phyloP scores from a whole-genome alignment of 305 asterid species.

The Euphrasia arctica region DNA sequence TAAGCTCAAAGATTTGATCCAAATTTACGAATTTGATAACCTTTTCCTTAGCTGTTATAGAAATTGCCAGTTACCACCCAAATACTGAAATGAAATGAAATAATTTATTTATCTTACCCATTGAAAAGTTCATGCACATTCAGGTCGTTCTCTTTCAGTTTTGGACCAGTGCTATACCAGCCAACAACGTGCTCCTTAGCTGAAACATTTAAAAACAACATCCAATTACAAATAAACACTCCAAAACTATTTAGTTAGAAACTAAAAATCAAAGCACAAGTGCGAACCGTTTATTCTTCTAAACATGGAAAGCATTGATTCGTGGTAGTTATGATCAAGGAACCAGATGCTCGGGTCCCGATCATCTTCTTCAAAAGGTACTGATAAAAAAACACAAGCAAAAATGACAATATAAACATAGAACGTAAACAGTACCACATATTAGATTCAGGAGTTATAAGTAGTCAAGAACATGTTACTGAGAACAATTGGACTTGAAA shows the following conservation, averaged over 20 bases:
- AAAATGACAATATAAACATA: not conserved
- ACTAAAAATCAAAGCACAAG: not conserved
- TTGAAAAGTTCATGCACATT: constrained; percentile 70
- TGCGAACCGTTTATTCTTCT: constrained; percentile 78
- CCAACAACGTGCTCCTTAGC: constrained; percentile 99
- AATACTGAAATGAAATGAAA: not conserved
- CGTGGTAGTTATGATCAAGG: constrained; percentile 95
- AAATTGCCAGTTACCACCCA: no score
- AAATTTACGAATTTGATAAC: no score
- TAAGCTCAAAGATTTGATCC: no score
- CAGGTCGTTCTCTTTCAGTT: constrained; percentile 82
- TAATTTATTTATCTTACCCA: constrained; percentile 48
- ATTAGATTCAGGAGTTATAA: not conserved
- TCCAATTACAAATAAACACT: constrained; percentile 12
- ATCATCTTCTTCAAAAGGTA: constrained; percentile 97
- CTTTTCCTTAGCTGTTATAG: no score
- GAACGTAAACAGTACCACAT: not conserved
- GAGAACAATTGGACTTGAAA: not conserved
- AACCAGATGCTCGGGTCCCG: constrained; percentile 94
- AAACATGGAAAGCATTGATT: constrained; percentile 93
- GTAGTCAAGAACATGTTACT: not conserved
- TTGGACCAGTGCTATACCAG: constrained; percentile 99
- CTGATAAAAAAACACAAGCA: constrained; percentile 38
- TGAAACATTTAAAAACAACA: constrained; percentile 31
- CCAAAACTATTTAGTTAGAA: constrained; percentile 7